Conservation (phyloP, 176 grass and related monocot species). For the Carex parvula region DNA sequence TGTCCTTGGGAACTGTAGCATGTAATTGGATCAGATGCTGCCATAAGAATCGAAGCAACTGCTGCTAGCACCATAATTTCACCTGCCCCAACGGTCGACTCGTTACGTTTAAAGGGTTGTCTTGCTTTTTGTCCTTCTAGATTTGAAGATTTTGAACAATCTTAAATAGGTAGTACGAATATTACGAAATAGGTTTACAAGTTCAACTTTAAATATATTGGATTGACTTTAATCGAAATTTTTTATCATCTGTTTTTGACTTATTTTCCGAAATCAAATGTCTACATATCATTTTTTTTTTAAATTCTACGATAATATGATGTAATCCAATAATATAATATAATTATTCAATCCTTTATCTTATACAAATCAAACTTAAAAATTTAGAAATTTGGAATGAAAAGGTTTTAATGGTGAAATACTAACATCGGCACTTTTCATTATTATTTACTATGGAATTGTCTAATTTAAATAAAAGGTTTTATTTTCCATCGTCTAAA, state of each 20-base stretch:
- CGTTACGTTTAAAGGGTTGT: background rate
- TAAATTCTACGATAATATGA: background rate
- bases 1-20: background rate
- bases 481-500: background rate
- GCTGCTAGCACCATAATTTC: background rate
- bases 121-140: background rate
- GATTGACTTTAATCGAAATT: background rate
- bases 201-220: background rate
- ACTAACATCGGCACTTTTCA: background rate
- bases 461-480: background rate
- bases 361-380: background rate
- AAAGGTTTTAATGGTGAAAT: background rate
- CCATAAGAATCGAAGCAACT: background rate
- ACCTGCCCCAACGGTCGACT: background rate
- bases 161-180: too few relatives aligned
- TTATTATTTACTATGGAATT: background rate
- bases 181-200: background rate
- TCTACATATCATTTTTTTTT: background rate
- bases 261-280: background rate
- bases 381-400: background rate
- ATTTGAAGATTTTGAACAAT: background rate
- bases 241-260: background rate
- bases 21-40: constrained; percentile 1
- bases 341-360: background rate
- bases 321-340: background rate